These are phyloP conservation scores for Scedosporium aurantiacum DNA, from an alignment of 2,329 filamentous ascomycete genomes.

Conservation along the genomic window DNA sequence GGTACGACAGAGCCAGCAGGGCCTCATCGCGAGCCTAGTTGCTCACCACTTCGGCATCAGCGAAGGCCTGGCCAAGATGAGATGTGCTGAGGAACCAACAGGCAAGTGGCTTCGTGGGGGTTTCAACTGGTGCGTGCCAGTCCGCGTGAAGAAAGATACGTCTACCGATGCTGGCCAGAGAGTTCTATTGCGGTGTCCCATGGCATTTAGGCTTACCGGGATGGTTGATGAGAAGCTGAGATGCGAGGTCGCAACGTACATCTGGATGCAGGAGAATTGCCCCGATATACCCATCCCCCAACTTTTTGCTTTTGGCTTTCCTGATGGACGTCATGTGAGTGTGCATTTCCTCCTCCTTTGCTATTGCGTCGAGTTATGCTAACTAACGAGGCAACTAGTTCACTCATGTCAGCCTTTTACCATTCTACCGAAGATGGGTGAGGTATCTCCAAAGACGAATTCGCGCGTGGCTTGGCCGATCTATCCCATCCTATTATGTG, in stretches of 20 bases:
- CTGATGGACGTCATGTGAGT: conserved; percentile 7
- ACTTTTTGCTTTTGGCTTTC: conserved; percentile 15
- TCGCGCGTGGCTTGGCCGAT: not conserved
- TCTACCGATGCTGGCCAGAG: conserved; percentile 5
- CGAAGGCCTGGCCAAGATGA: no score
- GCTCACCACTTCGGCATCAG: no score
- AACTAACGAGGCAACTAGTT: conserved; percentile 7
- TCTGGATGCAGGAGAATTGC: conserved; percentile 17
- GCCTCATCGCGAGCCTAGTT: no score
- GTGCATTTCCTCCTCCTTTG: not conserved
- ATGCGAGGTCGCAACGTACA: conserved; percentile 16
- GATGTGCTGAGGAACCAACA: no score
- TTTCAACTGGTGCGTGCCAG: no score
- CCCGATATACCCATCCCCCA: conserved; percentile 15
- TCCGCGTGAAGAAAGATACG: no score
- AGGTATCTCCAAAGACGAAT: not conserved
- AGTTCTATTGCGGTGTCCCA: conserved; percentile 17
- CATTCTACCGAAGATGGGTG: conserved; percentile 8
- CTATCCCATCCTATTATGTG: conserved; percentile 6
- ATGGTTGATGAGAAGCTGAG: conserved; percentile 31
- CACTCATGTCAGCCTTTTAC: conserved; percentile 8
- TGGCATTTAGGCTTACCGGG: conserved; percentile 26
- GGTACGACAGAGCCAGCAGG: no score
- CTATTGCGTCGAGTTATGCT: not conserved
- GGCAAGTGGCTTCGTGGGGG: no score